These are phyloP conservation scores for Baudoinia panamericana DNA, from an alignment of 495 filamentous ascomycete genomes.

Conservation along the genomic window DNA sequence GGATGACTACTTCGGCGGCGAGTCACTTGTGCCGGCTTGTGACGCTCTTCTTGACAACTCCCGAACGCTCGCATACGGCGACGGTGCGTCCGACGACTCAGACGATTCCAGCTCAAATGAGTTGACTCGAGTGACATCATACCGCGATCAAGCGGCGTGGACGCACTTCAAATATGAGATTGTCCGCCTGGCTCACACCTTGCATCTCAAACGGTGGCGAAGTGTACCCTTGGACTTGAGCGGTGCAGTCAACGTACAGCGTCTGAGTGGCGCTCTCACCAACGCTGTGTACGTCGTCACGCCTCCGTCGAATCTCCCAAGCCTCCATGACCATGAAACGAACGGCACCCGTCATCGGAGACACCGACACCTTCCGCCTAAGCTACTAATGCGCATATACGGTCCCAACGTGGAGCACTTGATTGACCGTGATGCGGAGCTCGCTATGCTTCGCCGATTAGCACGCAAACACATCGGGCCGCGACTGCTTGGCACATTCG, in stretches of 20 bases:
- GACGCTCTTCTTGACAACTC: constrained; percentile 78
- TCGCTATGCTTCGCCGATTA: constrained; percentile 73
- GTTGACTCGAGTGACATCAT: constrained; percentile 25
- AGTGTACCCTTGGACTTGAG: constrained; percentile 60
- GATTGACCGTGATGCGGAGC: constrained; percentile 83
- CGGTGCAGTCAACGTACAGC: constrained; percentile 60
- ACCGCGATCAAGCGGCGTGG: constrained; percentile 64
- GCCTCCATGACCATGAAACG: constrained; percentile 18
- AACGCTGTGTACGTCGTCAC: constrained; percentile 92
- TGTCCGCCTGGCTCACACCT: constrained; percentile 73
- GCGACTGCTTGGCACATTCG: constrained; percentile 81
- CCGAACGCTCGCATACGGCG: constrained; percentile 64
- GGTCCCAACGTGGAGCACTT: constrained; percentile 91
- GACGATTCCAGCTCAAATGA: constrained; percentile 28
- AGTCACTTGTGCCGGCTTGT: constrained; percentile 59
- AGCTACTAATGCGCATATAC: constrained; percentile 84
- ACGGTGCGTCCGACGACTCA: constrained; percentile 43
- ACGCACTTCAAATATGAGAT: constrained; percentile 77
- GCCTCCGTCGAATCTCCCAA: constrained; percentile 50
- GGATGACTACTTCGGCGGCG: constrained; percentile 61
- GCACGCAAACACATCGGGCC: constrained; percentile 88
- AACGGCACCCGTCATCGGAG: constrained; percentile 30
- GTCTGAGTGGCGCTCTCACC: constrained; percentile 85
- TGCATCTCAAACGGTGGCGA: constrained; percentile 82
- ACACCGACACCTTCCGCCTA: constrained; percentile 45